phyloP scores from a whole-genome alignment of 1,139 yeast species.

The Sugiyamaella pinicola region DNA sequence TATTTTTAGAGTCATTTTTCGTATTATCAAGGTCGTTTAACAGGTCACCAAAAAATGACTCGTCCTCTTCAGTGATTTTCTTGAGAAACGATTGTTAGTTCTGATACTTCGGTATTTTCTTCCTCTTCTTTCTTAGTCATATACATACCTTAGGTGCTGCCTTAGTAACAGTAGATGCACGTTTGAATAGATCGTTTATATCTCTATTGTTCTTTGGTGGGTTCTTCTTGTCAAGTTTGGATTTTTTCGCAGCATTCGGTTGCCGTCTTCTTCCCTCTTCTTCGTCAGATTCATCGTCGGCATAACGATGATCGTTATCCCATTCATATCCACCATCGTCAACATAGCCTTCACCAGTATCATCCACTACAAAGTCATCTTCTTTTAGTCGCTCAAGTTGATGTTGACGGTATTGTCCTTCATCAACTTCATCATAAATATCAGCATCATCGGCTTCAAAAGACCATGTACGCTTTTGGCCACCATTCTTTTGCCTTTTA shows the following conservation, averaged over 20 bases:
- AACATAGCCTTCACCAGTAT: slow-evolving; percentile 85
- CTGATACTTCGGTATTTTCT: slow-evolving; percentile 2
- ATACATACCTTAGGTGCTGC: slow-evolving; percentile 12
- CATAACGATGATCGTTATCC: slow-evolving; percentile 61
- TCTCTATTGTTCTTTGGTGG: slow-evolving; percentile 28
- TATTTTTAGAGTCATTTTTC: not conserved
- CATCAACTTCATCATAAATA: slow-evolving; percentile 87
- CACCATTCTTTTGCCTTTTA: slow-evolving; percentile 30
- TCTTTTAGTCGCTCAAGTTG: slow-evolving; percentile 79
- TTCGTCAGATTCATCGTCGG: slow-evolving; percentile 56
- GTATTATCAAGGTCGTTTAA: slow-evolving; percentile 32
- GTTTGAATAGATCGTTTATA: slow-evolving; percentile 32
- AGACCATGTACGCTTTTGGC: slow-evolving; percentile 31
- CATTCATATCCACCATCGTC: slow-evolving; percentile 92
- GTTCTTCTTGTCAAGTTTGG: slow-evolving; percentile 39
- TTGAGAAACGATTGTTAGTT: slow-evolving; percentile 3
- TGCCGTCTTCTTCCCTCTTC: slow-evolving; percentile 34
- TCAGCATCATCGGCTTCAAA: slow-evolving; percentile 42
- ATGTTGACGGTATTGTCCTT: slow-evolving; percentile 70
- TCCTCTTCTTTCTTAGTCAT: slow-evolving; percentile 17
- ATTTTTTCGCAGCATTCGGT: slow-evolving; percentile 41
- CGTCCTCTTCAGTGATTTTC: slow-evolving; percentile 35
- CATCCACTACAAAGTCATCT: slow-evolving; percentile 94
- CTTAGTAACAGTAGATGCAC: slow-evolving; percentile 26
- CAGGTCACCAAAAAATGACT: slow-evolving; percentile 38